phyloP scores from a whole-genome alignment of 306 rosid species.

The Pueraria montana region DNA sequence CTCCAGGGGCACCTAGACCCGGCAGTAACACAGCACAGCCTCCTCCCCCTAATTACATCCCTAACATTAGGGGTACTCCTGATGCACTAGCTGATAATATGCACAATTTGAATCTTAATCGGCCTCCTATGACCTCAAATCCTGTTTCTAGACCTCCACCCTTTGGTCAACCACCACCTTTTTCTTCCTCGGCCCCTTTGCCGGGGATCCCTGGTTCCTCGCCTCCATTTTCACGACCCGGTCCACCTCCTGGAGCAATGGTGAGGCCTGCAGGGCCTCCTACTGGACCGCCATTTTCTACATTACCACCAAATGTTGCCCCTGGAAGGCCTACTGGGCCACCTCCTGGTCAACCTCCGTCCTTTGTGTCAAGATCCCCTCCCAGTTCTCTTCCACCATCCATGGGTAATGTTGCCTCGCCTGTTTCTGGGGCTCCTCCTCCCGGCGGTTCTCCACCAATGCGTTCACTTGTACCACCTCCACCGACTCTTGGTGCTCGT shows the following conservation, averaged over 20 bases:
- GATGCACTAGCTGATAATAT: constrained; percentile 69
- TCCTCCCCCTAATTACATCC: constrained; percentile 77
- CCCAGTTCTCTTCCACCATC: constrained; percentile 58
- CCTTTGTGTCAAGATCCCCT: constrained; percentile 65
- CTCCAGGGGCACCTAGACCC: constrained; percentile 98
- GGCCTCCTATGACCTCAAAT: constrained; percentile 74
- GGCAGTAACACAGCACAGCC: constrained; percentile 57
- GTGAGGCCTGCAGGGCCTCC: constrained; percentile 64
- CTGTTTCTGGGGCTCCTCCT: constrained; percentile 59
- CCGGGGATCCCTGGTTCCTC: constrained; percentile 62
- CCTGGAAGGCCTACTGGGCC: constrained; percentile 61
- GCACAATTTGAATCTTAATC: constrained; percentile 83
- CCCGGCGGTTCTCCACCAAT: constrained; percentile 59
- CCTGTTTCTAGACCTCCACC: constrained; percentile 78
- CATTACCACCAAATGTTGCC: constrained; percentile 54
- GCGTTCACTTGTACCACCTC: constrained; percentile 54
- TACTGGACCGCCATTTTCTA: constrained; percentile 61
- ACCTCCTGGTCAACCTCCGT: constrained; percentile 55
- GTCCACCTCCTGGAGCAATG: constrained; percentile 69
- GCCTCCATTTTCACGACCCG: constrained; percentile 73
- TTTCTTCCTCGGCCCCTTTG: constrained; percentile 61
- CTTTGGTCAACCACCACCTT: constrained; percentile 72
- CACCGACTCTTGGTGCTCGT: constrained; percentile 56
- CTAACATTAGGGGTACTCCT: constrained; percentile 58
- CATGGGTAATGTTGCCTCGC: constrained; percentile 52